Base-by-base conservation (phyloP, 352 stramenopile species). In the Plasmopara viticola region DNA sequence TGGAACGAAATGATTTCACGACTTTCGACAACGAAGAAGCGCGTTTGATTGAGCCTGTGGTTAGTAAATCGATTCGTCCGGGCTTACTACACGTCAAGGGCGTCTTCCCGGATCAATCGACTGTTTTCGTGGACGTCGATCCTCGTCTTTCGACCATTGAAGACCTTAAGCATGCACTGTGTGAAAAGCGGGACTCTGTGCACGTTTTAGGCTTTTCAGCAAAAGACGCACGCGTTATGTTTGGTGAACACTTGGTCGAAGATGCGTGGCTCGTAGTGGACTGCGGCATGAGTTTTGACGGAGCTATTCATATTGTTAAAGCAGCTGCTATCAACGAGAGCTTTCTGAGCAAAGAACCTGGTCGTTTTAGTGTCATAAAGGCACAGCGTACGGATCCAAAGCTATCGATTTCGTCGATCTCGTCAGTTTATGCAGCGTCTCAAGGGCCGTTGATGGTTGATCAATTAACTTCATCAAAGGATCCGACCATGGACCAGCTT, bases 191-290 rank as follows among this genome's bases (percentile, higher is more conserved):
- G 41, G 56, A 79, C 17, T 57, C 66, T 4, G 51, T 34, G 17
- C 68, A 49, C 15, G 75, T 73, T 17, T 59, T 90, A 8, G 68
- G 71, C 6, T 69, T 91, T 13, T 46, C 60, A 2, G 55, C 74
- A 1, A 53, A 29, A 4, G 64, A 87, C 10, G 80, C 78, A 4
- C 62, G 76, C 20, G 66, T 94, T 53, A 85, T 89, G 76, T 86
- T 94, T 37, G 78, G 84, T 46, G 72, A 74, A 0, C 76, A 90
- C 31, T 39, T 86, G 10, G 77, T 90, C 29, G 72, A 90, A 35
- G 74, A 90, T 50, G 80, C 87, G 53, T 90, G 78, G 80, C 64
- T 87, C 38, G 70, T 90, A 0, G 54, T 91, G n/a, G 83, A 94
- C 62, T 94, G 83, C 51, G 83, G 80, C 35, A 70, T 90, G 49